A percentile compares a stretch with the other conserved stretches of the same genome.
Evolutionary conservation across 169 alveolate species (phyloP).

Genomic region (Plasmodium relictum): DNA sequence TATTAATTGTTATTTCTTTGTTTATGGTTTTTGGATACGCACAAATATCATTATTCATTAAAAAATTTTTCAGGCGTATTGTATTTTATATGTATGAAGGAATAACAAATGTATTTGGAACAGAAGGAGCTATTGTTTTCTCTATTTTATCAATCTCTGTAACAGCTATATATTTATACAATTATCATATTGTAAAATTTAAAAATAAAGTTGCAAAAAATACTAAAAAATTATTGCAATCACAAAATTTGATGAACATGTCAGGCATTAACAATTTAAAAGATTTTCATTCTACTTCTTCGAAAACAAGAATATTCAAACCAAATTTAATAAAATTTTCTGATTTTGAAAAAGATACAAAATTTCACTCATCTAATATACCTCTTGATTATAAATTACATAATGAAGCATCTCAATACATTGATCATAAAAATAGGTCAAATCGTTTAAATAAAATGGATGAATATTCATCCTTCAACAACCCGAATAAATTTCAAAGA

Average conservation of each 20-base stretch:
- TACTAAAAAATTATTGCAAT: conserved; percentile 63
- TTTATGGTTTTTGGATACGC: conserved; percentile 76
- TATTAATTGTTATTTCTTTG: conserved; percentile 35
- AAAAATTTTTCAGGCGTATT: conserved; percentile 62
- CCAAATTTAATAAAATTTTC: conserved; percentile 51
- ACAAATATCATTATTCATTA: conserved; percentile 47
- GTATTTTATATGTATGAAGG: conserved; percentile 75
- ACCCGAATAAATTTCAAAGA: conserved; percentile 57
- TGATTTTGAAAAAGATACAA: conserved; percentile 50
- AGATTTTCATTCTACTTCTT: conserved; percentile 17
- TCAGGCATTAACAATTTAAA: conserved; percentile 42
- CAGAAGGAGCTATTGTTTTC: conserved; percentile 76
- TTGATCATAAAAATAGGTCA: conserved; percentile 28
- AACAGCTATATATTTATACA: conserved; percentile 62
- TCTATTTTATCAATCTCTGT: conserved; percentile 37
- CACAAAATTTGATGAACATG: conserved; percentile 60
- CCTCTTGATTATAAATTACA: conserved; percentile 59
- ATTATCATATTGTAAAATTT: conserved; percentile 63
- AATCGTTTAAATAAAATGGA: conserved; percentile 45
- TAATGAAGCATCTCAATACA: conserved; percentile 54
- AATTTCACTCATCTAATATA: conserved; percentile 25
- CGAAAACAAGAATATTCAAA: conserved; percentile 48
- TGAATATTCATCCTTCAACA: conserved; percentile 43
- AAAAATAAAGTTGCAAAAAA: conserved; percentile 62
- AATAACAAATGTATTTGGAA: conserved; percentile 73